Evolutionary conservation across 2,329 filamentous ascomycete species (phyloP), one percentile per base, ranked within the genome.

Genomic region (Botrytis byssoidea): DNA sequence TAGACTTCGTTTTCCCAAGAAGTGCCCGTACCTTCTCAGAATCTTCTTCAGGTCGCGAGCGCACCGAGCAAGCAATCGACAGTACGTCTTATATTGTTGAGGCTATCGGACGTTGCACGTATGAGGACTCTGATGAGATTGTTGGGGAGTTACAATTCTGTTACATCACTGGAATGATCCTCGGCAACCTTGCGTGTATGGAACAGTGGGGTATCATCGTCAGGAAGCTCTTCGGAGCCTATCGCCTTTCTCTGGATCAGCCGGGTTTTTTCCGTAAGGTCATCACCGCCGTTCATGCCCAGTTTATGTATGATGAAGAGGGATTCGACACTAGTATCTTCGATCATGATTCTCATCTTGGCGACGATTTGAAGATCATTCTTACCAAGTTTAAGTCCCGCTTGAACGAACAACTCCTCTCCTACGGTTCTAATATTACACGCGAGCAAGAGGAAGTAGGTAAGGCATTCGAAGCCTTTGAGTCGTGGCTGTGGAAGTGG

Each of bases 191-290:
- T 60, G 83, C 87, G 14, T 91, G 89, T 76, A 82, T 90, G 61
- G 87, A 89, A 75, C 88, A 91, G 75, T 91, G 89, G 89, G 88
- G 85, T 83, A 84, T 89, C 77, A 84, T 89, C 75, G 83, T 87
- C 57, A 85, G 83, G 66, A 78, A 89, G 48, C 77, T 89, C 18
- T 84, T 91, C 65, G 85, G 85, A 40, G 85, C 87, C 2, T 85
- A 86, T 77, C 76, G 77, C 16, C 84, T 91, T 1, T 81, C 84
- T 0, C 74, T 81, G 35, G 77, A 79, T 5, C 82, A 82, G 2
- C 88, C 88, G 0, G 71, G 75, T 0, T 83, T 91, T 46, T 84
- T 84, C 18, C 81, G 81, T 3, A 79, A 80, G n/a, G 82, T 90
- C 46, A 81, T 90, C 20, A 83, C 83, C 63, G 84, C 86, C 0